These are phyloP conservation scores for Grifola frondosa DNA, from an alignment of 1,284 basidiomycete genomes.

Conservation along the genomic window DNA sequence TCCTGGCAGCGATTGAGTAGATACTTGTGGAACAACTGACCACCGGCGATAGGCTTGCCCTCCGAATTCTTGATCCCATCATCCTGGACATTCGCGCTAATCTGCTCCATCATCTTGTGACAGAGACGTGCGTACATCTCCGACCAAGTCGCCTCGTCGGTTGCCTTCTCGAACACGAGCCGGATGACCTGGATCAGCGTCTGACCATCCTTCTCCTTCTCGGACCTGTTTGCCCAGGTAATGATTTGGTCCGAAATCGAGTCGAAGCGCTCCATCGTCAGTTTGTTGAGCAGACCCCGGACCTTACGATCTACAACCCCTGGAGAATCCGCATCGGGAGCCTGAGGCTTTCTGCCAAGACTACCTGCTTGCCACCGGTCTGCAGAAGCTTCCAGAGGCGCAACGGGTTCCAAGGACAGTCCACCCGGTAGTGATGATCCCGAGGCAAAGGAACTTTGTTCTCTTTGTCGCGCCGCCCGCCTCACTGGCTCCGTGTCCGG, in stretches of 20 bases:
- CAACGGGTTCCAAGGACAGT: conserved; percentile 55
- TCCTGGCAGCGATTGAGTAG: conserved; percentile 65
- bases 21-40: conserved; percentile 78
- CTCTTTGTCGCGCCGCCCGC: conserved; percentile 53
- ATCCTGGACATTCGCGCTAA: conserved; percentile 84
- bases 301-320: conserved; percentile 91
- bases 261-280: conserved; percentile 95
- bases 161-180: conserved; percentile 94
- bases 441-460: conserved; percentile 27
- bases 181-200: conserved; percentile 93
- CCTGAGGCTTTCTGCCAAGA: conserved; percentile 32
- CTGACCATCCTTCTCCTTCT: conserved; percentile 86
- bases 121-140: conserved; percentile 91
- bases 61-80: conserved; percentile 75
- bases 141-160: no score
- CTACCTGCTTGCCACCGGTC: conserved; percentile 76
- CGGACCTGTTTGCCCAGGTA: conserved; percentile 96
- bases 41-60: conserved; percentile 84
- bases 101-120: conserved; percentile 89
- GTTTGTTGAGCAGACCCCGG: conserved; percentile 89
- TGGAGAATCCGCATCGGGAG: conserved; percentile 64
- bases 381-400: conserved; percentile 70
- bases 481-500: conserved; percentile 71
- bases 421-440: conserved; percentile 17
- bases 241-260: no score